A percentile compares a stretch with the other conserved stretches of the same genome.
Conservation (phyloP, 345 rosid genomes). For the Camelina neglecta region DNA sequence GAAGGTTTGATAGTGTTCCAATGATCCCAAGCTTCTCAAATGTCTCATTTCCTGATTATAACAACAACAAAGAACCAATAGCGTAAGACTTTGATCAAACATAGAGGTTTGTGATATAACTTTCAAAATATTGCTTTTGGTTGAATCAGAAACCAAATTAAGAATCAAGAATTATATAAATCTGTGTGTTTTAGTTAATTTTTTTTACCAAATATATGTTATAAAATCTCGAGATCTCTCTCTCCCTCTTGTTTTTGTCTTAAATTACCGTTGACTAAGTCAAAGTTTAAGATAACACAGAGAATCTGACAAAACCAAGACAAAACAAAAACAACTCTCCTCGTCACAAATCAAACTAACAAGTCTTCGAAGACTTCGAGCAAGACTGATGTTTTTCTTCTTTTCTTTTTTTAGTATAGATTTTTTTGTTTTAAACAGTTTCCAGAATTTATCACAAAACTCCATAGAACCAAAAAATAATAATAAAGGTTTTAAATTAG, state of each 20-base stretch:
- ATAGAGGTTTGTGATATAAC: conserved; percentile 2
- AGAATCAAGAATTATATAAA: conserved; percentile 9
- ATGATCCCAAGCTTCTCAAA: conserved; percentile 92
- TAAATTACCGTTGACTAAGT: conserved; percentile 27
- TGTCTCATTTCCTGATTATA: conserved; percentile 61
- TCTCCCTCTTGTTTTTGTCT: neutral
- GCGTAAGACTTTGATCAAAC: conserved; percentile 8
- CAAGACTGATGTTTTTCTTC: conserved; percentile 14
- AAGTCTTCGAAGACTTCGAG: conserved; percentile 3
- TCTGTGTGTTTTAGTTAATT: neutral
- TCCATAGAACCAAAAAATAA: neutral
- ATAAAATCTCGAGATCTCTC: conserved; percentile 5
- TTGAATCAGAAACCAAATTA: conserved; percentile 25
- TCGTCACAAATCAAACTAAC: conserved; percentile 20
- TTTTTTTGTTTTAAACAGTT: neutral
- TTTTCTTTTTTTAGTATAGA: neutral
- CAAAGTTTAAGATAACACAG: conserved; percentile 22
- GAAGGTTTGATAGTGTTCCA: conserved; percentile 73
- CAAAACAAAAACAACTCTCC: too few relatives aligned
- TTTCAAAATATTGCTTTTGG: conserved; percentile 17
- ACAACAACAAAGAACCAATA: conserved; percentile 9
- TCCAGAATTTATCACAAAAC: too few relatives aligned
- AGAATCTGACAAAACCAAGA: conserved; percentile 6
- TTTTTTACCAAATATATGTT: conserved; percentile 12
- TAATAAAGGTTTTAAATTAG: neutral